These are phyloP conservation scores for Gnomoniopsis smithogilvyi DNA, from an alignment of 2,329 filamentous ascomycete species.

Conservation along the genomic window DNA sequence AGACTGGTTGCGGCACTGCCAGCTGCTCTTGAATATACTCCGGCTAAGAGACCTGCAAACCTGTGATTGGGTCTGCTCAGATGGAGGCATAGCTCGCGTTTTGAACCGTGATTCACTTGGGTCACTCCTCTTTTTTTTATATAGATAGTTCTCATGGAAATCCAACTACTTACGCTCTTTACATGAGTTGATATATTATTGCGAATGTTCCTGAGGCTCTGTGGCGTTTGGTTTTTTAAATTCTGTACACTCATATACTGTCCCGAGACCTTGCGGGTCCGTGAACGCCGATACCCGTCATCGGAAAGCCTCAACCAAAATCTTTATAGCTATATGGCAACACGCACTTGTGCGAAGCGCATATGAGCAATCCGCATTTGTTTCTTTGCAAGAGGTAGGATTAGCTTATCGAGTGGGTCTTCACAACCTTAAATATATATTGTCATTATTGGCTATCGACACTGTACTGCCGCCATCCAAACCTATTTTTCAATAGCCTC, in stretches of 20 bases:
- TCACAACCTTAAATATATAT: no score
- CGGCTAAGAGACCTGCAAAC: conserved; percentile 7
- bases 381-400: neutral
- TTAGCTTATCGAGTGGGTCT: no score
- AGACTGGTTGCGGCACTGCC: conserved; percentile 5
- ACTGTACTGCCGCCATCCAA: no score
- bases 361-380: neutral
- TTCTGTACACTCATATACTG: neutral
- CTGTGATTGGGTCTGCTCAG: conserved; percentile 6
- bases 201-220: neutral
- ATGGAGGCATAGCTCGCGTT: conserved; percentile 6
- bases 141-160: conserved; percentile 7
- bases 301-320: neutral
- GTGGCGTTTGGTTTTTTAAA: no score
- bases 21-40: conserved; percentile 6
- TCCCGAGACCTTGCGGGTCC: neutral
- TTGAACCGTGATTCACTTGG: conserved; percentile 1
- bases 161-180: conserved; percentile 17
- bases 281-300: neutral
- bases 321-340: neutral
- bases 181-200: neutral
- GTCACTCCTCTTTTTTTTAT: conserved; percentile 17
- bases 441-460: no score
- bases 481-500: no score
- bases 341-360: neutral